These are phyloP conservation scores for Bryopsis sp. DNA, from an alignment of 139 green algal genomes.

Conservation along the genomic window DNA sequence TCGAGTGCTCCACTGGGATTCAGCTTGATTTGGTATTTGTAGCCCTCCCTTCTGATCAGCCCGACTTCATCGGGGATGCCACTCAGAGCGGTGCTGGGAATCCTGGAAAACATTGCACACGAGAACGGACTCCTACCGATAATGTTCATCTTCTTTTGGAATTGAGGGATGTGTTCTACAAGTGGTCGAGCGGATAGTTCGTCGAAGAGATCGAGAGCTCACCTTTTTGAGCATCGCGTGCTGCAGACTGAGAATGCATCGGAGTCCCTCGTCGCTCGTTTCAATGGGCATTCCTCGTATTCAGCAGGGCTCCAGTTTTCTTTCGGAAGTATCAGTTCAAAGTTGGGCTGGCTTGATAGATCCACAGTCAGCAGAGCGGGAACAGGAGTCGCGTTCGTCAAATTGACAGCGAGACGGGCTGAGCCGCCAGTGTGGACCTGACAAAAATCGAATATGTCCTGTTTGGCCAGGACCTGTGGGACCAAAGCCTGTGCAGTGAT, in stretches of 20 bases:
- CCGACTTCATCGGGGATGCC: too few species aligned
- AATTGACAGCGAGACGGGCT: conserved; percentile 33
- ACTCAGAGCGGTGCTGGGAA: too few species aligned
- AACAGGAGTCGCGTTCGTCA: conserved; percentile 51
- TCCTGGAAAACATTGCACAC: too few species aligned
- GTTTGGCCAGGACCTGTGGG: conserved; percentile 36
- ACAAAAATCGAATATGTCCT: conserved; percentile 41
- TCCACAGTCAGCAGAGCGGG: conserved; percentile 33
- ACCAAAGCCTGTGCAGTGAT: conserved; percentile 39
- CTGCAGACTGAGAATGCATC: not conserved
- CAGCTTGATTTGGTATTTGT: conserved; percentile 33
- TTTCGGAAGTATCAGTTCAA: conserved; percentile 39
- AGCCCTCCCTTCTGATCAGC: too few species aligned
- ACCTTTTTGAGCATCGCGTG: not conserved
- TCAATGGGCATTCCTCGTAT: conserved; percentile 51
- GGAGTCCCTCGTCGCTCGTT: conserved; percentile 7
- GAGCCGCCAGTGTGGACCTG: conserved; percentile 42
- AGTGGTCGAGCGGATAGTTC: too few species aligned
- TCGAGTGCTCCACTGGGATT: conserved; percentile 23
- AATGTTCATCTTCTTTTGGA: too few species aligned
- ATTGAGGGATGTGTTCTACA: too few species aligned
- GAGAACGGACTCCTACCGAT: too few species aligned
- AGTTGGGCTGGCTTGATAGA: conserved; percentile 35
- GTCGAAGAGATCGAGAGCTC: too few species aligned
- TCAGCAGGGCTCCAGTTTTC: conserved; percentile 44